Evolutionary conservation across 192 early-diverging fungal species (phyloP), one percentile per base, ranked within the genome.

Genomic region (Allomyces macrogynus): DNA sequence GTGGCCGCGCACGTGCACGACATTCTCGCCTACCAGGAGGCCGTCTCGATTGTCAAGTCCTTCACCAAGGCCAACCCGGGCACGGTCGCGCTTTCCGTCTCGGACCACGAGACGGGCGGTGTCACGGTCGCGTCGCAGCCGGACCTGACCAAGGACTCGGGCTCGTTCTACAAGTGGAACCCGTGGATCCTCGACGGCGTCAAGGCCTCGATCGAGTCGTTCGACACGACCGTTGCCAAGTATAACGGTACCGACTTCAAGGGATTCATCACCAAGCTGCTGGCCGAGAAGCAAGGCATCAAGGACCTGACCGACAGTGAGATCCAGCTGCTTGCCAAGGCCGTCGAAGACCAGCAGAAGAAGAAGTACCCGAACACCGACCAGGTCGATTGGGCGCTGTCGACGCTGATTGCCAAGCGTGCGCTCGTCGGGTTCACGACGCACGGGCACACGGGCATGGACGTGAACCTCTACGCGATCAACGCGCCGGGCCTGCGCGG

Each of bases 381-480:
- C 49, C 49, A 14, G 49, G 12, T 57, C 49, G 16, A 57, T 3
- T 57, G 49, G 49, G 49, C 49, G 49, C 49, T 57, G 16, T 14
- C 49, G 12, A 14, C 16, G 32, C 75, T 77, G 74, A 70, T 79
- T 24, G 80, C 79, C 24, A 57, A 73, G 24, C 76, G 84, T 23
- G 80, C 84, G 3, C 76, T 78, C 66, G 63, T 87, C 24, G 86
- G 86, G 62, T 89, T 85, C 87, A 75, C 91, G 14, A 95, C 95
- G 0, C 88, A 88, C 72, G 92, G 92, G 8, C 95, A 99, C 69
- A 89, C 87, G 62, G 92, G 85, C 1, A 90, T 95, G 22, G 95
- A 99, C 72, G 95, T 99, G 12, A 97, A 92, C 69, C 70, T 94
- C 54, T 94, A 92, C 71, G 89, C 91, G 1, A 83, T 89, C 68